phyloP scores from a whole-genome alignment of 73 alveolate genomes.

The Paramecium bursaria region DNA sequence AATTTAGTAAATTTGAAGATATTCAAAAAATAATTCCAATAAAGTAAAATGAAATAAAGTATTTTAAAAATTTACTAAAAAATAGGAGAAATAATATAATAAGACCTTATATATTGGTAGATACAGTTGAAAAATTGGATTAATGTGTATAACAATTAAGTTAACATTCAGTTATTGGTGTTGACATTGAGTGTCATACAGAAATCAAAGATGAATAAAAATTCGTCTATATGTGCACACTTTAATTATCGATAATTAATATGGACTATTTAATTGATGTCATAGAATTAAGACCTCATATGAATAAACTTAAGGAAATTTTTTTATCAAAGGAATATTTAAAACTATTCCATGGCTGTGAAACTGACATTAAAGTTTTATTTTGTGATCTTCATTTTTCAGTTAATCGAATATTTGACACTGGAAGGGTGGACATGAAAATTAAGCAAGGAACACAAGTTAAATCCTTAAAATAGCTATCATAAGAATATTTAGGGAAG shows the following conservation, averaged over 20 bases:
- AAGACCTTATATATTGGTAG: neutral
- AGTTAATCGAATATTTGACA: constrained; percentile 25
- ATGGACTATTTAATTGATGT: constrained; percentile 52
- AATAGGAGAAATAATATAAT: neutral
- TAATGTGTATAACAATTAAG: neutral
- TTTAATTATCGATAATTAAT: constrained; percentile 57
- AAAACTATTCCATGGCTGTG: constrained; percentile 62
- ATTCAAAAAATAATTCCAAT: neutral
- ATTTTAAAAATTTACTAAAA: neutral
- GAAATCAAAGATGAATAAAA: constrained; percentile 49
- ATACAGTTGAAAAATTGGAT: neutral
- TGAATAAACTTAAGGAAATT: neutral
- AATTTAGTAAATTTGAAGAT: neutral
- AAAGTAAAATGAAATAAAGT: neutral
- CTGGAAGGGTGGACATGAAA: constrained; percentile 54
- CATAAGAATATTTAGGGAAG: neutral
- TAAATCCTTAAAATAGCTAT: constrained; percentile 36
- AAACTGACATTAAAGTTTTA: constrained; percentile 6
- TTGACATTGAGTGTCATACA: constrained; percentile 57
- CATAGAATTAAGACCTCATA: constrained; percentile 45
- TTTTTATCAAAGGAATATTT: neutral
- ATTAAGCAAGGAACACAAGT: neutral
- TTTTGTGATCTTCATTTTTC: constrained; percentile 27
- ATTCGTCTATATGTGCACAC: constrained; percentile 51
- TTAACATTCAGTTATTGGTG: constrained; percentile 41